A percentile compares a stretch with the other conserved stretches of the same genome.
phyloP scores from a whole-genome alignment of 2,329 filamentous ascomycete genomes.

The Venturia asperata region DNA sequence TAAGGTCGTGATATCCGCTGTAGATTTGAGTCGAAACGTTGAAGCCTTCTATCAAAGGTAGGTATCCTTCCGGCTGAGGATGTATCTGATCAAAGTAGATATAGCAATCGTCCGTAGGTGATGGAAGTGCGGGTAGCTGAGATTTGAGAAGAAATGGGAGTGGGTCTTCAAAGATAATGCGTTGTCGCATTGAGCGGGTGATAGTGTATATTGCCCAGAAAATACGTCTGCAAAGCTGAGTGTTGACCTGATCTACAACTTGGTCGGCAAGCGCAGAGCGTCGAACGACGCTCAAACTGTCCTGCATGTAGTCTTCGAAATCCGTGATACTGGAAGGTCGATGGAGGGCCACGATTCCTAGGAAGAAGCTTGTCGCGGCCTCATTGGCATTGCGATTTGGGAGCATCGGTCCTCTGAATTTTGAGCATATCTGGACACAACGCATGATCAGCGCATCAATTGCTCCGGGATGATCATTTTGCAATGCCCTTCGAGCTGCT shows the following conservation, averaged over 20 bases:
- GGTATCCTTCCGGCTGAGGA: conserved; percentile 57
- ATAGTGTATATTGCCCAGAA: conserved; percentile 66
- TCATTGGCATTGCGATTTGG: conserved; percentile 52
- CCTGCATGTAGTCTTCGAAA: conserved; percentile 56
- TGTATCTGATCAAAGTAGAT: conserved; percentile 66
- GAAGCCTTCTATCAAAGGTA: conserved; percentile 72
- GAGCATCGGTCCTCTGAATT: conserved; percentile 55
- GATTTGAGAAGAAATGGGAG: conserved; percentile 59
- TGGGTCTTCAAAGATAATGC: conserved; percentile 25
- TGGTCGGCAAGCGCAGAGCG: conserved; percentile 40
- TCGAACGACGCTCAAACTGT: conserved; percentile 61
- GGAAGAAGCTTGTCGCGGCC: conserved; percentile 68
- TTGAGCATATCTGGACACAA: conserved; percentile 62
- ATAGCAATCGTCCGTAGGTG: conserved; percentile 77
- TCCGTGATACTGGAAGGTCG: conserved; percentile 47
- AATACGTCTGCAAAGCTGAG: conserved; percentile 52
- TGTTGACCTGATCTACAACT: conserved; percentile 46
- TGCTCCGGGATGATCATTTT: conserved; percentile 54
- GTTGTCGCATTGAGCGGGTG: conserved; percentile 47
- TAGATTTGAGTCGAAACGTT: conserved; percentile 73
- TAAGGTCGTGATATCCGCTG: conserved; percentile 25
- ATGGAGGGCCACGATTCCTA: conserved; percentile 58
- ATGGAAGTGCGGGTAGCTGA: conserved; percentile 55
- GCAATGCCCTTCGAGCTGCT: conserved; percentile 60
- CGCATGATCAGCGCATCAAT: conserved; percentile 63